phyloP scores from a whole-genome alignment of 1,139 yeast species.

The Pichia sp. region DNA sequence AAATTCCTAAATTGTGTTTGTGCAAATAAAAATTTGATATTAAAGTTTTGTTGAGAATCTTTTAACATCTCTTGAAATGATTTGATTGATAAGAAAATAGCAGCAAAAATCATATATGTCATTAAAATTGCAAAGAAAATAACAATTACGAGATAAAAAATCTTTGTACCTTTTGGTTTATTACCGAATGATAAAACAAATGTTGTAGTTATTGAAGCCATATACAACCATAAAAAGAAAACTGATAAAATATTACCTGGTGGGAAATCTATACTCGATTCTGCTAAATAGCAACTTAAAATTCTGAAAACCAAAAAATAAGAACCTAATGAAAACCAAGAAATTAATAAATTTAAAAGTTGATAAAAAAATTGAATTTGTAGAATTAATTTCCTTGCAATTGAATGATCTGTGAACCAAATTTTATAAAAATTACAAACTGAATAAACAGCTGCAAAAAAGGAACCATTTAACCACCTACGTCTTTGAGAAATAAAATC shows the following conservation, averaged over 20 bases:
- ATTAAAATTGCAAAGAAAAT: slow-evolving; percentile 84
- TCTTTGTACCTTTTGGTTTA: slow-evolving; percentile 86
- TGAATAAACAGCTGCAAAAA: slow-evolving; percentile 76
- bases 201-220: slow-evolving; percentile 83
- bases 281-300: slow-evolving; percentile 51
- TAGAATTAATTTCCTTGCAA: slow-evolving; percentile 53
- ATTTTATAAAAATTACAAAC: slow-evolving; percentile 64
- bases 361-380: slow-evolving; percentile 72
- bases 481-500: slow-evolving; percentile 75
- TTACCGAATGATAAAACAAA: slow-evolving; percentile 91
- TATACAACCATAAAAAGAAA: slow-evolving; percentile 80
- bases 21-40: slow-evolving; percentile 45
- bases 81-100: slow-evolving; percentile 73
- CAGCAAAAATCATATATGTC: slow-evolving; percentile 90
- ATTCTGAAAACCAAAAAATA: slow-evolving; percentile 70
- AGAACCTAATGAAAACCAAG: slow-evolving; percentile 77
- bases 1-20: slow-evolving; percentile 73
- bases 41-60: slow-evolving; percentile 41
- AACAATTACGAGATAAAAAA: slow-evolving; percentile 76
- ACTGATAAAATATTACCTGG: slow-evolving; percentile 70
- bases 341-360: slow-evolving; percentile 54
- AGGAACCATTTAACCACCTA: slow-evolving; percentile 82
- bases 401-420: slow-evolving; percentile 64
- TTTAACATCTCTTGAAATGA: slow-evolving; percentile 41
- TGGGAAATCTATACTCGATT: slow-evolving; percentile 43